Evolutionary conservation across 192 early-diverging fungal genomes (phyloP).

Genomic region (Geranomyces michiganensis): DNA sequence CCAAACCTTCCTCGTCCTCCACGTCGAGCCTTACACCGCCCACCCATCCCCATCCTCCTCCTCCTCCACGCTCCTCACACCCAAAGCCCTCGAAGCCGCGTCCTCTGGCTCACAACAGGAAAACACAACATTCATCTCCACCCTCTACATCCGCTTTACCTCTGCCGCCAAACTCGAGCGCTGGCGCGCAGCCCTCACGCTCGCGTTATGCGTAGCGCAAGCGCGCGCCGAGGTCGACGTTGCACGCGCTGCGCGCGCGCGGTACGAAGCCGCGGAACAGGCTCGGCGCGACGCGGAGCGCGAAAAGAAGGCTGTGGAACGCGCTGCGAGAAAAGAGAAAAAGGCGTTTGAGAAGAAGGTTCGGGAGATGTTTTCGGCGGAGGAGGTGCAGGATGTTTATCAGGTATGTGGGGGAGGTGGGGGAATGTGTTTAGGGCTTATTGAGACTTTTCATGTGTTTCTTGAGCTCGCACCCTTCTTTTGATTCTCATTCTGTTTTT

Average conservation of each 20-base stretch:
- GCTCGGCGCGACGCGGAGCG: constrained; percentile 11
- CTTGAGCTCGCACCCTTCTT: neutral
- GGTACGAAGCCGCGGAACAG: constrained; percentile 14
- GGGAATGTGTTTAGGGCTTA: no score
- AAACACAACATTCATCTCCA: neutral
- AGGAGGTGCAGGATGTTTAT: constrained; percentile 38
- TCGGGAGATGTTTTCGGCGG: constrained; percentile 29
- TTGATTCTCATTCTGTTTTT: neutral
- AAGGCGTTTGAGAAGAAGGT: constrained; percentile 30
- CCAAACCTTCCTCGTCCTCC: constrained; percentile 14
- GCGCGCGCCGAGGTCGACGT: constrained; percentile 20
- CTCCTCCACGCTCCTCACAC: neutral
- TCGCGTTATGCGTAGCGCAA: constrained; percentile 23
- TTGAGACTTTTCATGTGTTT: no score
- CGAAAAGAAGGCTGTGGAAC: constrained; percentile 12
- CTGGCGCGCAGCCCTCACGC: constrained; percentile 25
- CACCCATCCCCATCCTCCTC: neutral
- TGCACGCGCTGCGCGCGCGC: neutral
- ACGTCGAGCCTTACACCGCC: constrained; percentile 21
- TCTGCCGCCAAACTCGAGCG: constrained; percentile 25
- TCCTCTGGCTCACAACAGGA: neutral
- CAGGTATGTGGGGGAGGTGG: constrained; percentile 21
- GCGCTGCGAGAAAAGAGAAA: constrained; percentile 18
- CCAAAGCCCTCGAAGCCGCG: neutral
- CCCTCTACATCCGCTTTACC: constrained; percentile 22